A percentile compares a stretch with the other conserved stretches of the same genome.
Conservation (phyloP, 2,329 filamentous ascomycete species). For the Pseudogymnoascus sp. region DNA sequence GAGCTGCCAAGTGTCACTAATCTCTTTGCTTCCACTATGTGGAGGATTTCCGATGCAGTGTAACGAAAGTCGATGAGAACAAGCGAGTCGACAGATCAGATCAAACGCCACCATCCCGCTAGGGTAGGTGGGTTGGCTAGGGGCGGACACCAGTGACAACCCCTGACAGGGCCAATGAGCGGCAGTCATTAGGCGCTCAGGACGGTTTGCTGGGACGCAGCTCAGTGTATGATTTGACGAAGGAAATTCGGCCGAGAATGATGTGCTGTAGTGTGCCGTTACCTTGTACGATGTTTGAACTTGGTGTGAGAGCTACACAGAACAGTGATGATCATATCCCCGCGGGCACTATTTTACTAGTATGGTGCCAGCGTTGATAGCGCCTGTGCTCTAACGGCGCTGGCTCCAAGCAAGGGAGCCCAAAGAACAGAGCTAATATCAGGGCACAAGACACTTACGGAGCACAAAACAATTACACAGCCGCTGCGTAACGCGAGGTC, state of each 20-base stretch:
- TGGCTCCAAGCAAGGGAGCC: not conserved
- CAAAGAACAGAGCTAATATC: not conserved
- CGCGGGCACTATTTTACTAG: not conserved
- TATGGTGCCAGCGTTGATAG: not conserved
- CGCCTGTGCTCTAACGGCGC: not conserved
- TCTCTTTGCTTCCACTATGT: not conserved
- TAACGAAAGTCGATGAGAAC: not conserved
- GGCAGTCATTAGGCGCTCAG: slow-evolving; percentile 6
- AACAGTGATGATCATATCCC: not conserved
- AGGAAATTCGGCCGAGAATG: slow-evolving; percentile 1
- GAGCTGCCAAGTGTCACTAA: slow-evolving; percentile 4
- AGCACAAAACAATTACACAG: not conserved
- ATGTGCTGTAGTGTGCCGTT: not conserved
- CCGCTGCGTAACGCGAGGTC: not conserved
- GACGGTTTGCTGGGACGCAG: not conserved
- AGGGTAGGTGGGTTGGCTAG: not conserved
- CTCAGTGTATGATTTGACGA: not conserved
- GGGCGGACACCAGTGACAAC: slow-evolving; percentile 1
- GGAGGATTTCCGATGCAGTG: slow-evolving; percentile 4
- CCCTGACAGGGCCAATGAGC: not conserved
- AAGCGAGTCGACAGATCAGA: slow-evolving; percentile 3
- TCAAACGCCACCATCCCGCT: slow-evolving; percentile 2
- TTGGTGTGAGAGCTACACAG: not conserved
- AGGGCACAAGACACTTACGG: not conserved
- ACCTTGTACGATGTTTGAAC: not conserved